Evolutionary conservation across 176 grass and related monocot genomes (phyloP).

Genomic region (Aechmea fasciata): DNA sequence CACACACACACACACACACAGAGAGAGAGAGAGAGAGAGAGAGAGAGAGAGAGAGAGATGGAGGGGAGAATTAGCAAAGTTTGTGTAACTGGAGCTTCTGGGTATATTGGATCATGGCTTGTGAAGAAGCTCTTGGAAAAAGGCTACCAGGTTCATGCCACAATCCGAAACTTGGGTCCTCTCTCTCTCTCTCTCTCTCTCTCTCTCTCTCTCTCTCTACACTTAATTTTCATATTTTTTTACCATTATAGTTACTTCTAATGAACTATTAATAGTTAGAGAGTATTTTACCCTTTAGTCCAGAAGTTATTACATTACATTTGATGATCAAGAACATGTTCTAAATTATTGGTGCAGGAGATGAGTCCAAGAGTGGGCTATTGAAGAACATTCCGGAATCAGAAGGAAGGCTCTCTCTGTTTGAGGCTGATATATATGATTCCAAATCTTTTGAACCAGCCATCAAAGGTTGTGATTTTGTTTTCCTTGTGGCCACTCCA

Average conservation of each 20-base stretch:
- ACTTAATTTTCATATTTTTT: neutral
- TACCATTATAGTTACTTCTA: neutral
- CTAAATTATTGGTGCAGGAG: slow-evolving; percentile 13
- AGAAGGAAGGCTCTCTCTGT: slow-evolving; percentile 36
- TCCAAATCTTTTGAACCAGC: slow-evolving; percentile 44
- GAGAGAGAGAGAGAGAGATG: neutral
- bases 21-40: neutral
- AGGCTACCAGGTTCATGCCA: slow-evolving; percentile 25
- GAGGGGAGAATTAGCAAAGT: slow-evolving; percentile 18
- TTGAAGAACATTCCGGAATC: slow-evolving; percentile 36
- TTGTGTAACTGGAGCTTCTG: slow-evolving; percentile 36
- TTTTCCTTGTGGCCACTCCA: slow-evolving; percentile 58
- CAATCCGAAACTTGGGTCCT: slow-evolving; percentile 27
- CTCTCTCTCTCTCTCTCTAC: neutral
- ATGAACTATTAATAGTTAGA: too few species aligned
- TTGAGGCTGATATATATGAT: slow-evolving; percentile 50
- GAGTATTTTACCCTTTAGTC: too few species aligned
- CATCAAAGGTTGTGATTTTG: slow-evolving; percentile 45
- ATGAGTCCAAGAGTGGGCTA: slow-evolving; percentile 34
- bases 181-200: slow-evolving; percentile 5
- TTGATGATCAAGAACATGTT: neutral
- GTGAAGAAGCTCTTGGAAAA: slow-evolving; percentile 32
- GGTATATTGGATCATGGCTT: slow-evolving; percentile 31
- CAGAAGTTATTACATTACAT: neutral
- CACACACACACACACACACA: too few species aligned